Evolutionary conservation across 2,329 filamentous ascomycete genomes (phyloP).

Genomic region (Phialemoniopsis sp.): DNA sequence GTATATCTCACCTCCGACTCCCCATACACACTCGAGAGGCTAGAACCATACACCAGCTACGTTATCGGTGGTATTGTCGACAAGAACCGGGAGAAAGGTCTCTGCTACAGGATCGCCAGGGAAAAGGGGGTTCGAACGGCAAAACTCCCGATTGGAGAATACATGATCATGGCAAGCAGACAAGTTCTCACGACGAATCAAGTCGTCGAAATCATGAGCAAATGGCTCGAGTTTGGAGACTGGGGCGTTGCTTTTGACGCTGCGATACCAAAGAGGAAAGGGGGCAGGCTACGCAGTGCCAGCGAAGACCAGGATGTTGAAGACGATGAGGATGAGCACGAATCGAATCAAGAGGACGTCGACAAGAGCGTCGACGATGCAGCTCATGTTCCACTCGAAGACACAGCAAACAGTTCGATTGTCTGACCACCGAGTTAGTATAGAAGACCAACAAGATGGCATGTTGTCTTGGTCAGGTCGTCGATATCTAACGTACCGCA

Average conservation of each 20-base stretch:
- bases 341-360: conserved; percentile 19
- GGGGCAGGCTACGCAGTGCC: conserved; percentile 57
- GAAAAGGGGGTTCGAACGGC: conserved; percentile 79
- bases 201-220: conserved; percentile 93
- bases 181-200: conserved; percentile 91
- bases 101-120: conserved; percentile 81
- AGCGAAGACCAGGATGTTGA: conserved; percentile 16
- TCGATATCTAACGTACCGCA: too few relatives aligned
- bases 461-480: too few relatives aligned
- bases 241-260: conserved; percentile 87
- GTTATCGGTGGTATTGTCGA: conserved; percentile 93
- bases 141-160: conserved; percentile 91
- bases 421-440: not conserved
- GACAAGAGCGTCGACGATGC: conserved; percentile 20
- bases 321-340: conserved; percentile 17
- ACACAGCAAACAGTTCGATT: conserved; percentile 2
- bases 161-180: conserved; percentile 83
- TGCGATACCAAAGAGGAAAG: conserved; percentile 84
- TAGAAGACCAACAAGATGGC: not conserved
- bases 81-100: conserved; percentile 91
- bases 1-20: conserved; percentile 93
- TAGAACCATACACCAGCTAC: conserved; percentile 87
- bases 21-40: conserved; percentile 73
- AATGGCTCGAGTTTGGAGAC: conserved; percentile 84
- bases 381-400: conserved; percentile 2